These are phyloP conservation scores for Aspergillus vadensis DNA, from an alignment of 2,329 filamentous ascomycete genomes.

Conservation along the genomic window DNA sequence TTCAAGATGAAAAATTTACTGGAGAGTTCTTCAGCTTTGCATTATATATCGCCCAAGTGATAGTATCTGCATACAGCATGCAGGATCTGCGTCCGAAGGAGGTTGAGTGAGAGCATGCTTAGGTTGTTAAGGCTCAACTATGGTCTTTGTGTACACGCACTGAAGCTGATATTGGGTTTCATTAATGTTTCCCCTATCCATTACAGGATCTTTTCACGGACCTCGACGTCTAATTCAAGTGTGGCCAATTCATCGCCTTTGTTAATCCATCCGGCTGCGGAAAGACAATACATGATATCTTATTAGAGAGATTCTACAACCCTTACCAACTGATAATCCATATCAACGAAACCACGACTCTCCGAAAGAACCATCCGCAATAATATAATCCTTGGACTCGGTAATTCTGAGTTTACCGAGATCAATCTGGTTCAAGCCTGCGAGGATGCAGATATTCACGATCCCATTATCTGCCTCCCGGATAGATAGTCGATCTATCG, in stretches of 20 bases:
- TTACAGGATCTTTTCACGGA: conserved; percentile 26
- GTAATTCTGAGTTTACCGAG: conserved; percentile 24
- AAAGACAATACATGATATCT: conserved; percentile 50
- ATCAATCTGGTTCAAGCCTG: conserved; percentile 39
- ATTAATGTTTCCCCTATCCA: conserved; percentile 14
- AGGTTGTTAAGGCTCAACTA: not conserved
- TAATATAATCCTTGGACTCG: conserved; percentile 64
- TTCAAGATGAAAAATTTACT: no score
- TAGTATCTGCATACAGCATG: no score
- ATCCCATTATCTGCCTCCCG: conserved; percentile 42
- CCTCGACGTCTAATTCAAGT: conserved; percentile 36
- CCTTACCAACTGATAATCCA: conserved; percentile 60
- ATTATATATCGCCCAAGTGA: no score
- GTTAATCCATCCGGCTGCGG: conserved; percentile 53
- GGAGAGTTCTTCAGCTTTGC: no score
- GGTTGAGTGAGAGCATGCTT: not conserved
- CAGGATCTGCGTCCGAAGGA: conserved; percentile 18
- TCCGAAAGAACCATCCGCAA: conserved; percentile 68
- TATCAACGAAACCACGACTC: conserved; percentile 69
- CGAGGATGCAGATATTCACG: conserved; percentile 36
- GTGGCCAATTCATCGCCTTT: conserved; percentile 49
- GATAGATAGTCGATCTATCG: conserved; percentile 49
- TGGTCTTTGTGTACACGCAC: not conserved
- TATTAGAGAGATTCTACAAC: conserved; percentile 53
- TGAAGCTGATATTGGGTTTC: not conserved